Evolutionary conservation across 2,329 filamentous ascomycete species (phyloP), one percentile per base, ranked within the genome.

Genomic region (Falciphora oryzae): DNA sequence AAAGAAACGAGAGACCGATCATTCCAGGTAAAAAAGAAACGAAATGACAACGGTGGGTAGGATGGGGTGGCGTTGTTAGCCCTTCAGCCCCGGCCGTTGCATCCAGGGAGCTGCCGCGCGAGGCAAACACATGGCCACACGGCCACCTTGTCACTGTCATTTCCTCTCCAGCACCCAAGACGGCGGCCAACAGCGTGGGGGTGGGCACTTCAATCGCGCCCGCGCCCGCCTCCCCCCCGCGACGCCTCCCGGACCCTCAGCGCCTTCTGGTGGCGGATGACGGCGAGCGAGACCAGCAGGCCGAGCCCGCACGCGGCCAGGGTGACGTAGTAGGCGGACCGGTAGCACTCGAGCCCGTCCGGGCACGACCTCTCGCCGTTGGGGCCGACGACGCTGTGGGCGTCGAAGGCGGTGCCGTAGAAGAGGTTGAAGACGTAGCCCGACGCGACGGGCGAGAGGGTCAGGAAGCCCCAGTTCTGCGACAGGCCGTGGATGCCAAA

Each of bases 391-490:
- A 88, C 77, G 28, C 89, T 93, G 75, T 97, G 93, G 11, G 79
- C 78, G 74, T 99, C 95, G 70, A 92, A 96, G 0, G 97, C 87
- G 22, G 75, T 78, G 61, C 95, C 95, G 74, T 98, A 99, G 65
- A 95, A 87, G 1, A 97, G 78, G 73, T 98, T 99, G 82, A 96
- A 98, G 28, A 97, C 76, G 71, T 98, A 96, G 62, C 92, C 93
- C 11, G 89, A 93, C 32, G 97, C 77, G 3, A 97, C 92, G 0
- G 94, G 93, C 3, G 92, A 89, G 61, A 97, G 80, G 0, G 92
- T 97, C 88, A 99, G 96, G 70, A 90, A 89, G 18, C 95, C 95
- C 94, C 95, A 99, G 73, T 98, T 99, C 73, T 97, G 92, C 64
- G 90, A 93, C 60, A 99, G 81, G 1, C 93, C 94, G 66, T 89